Conservation (phyloP, 2,329 filamentous ascomycete species). For the Myrmaecium sp. region DNA sequence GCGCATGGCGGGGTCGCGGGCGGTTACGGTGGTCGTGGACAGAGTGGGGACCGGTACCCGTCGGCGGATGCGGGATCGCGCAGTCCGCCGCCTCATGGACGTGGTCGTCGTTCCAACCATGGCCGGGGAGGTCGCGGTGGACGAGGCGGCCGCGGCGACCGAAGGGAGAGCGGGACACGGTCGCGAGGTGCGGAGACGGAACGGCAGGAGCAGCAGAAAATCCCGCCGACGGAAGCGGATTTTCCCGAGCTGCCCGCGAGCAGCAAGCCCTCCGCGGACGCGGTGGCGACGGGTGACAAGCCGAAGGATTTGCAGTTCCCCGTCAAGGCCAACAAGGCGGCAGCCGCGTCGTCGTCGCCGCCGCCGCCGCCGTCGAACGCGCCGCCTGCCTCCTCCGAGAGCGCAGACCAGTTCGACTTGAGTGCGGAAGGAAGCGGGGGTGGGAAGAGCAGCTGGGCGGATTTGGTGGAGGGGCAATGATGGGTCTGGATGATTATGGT, state of each 20-base stretch:
- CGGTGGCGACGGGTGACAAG: not conserved
- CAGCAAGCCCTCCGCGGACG: constrained; percentile 1
- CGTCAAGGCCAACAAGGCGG: not conserved
- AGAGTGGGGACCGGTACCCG: constrained; percentile 15
- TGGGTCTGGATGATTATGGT: too few relatives aligned
- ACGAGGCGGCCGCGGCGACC: constrained; percentile 14
- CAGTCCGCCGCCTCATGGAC: constrained; percentile 5
- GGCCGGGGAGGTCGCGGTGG: constrained; percentile 18
- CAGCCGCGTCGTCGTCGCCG: not conserved
- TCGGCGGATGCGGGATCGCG: constrained; percentile 13
- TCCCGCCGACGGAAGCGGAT: constrained; percentile 23
- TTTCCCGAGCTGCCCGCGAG: constrained; percentile 27
- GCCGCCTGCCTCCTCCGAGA: too few relatives aligned
- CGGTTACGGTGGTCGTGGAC: constrained; percentile 7
- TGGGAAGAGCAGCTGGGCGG: constrained; percentile 22
- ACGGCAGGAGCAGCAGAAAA: constrained; percentile 8
- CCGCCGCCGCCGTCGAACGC: too few relatives aligned
- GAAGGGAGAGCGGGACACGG: constrained; percentile 10
- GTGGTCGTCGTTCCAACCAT: constrained; percentile 8
- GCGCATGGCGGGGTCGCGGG: constrained; percentile 33
- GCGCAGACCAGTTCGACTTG: not conserved
- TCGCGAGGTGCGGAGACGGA: not conserved
- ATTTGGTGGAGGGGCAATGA: constrained; percentile 29
- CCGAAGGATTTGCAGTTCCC: not conserved
- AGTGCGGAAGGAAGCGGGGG: not conserved